Conservation (phyloP, 192 early-diverging fungal species). For the Coemansia sp. region DNA sequence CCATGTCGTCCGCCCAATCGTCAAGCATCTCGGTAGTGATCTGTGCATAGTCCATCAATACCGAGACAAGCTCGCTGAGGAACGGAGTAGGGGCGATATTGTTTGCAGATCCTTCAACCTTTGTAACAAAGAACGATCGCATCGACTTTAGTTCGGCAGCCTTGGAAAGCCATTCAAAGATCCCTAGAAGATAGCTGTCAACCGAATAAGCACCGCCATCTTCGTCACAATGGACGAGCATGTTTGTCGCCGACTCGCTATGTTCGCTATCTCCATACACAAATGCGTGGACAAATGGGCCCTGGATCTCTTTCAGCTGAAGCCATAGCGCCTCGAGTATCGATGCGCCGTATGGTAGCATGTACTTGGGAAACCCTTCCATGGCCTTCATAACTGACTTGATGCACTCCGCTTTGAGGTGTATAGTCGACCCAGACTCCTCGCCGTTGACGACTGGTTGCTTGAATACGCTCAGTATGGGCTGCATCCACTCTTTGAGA, state of each 20-base stretch:
- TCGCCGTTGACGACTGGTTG: slow-evolving; percentile 38
- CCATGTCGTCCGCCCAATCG: slow-evolving; percentile 81
- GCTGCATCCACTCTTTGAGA: slow-evolving; percentile 75
- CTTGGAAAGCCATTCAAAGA: slow-evolving; percentile 50
- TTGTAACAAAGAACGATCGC: slow-evolving; percentile 41
- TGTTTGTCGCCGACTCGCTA: slow-evolving; percentile 32
- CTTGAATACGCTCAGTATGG: slow-evolving; percentile 66
- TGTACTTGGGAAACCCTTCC: slow-evolving; percentile 32
- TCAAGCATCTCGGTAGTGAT: slow-evolving; percentile 78
- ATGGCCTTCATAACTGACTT: slow-evolving; percentile 35
- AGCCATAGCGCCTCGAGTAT: slow-evolving; percentile 41
- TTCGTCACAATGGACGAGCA: slow-evolving; percentile 38
- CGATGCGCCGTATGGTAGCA: slow-evolving; percentile 20
- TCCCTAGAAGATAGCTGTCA: slow-evolving; percentile 36
- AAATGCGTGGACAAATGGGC: slow-evolving; percentile 45
- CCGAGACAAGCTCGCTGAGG: slow-evolving; percentile 59
- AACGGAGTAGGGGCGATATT: slow-evolving; percentile 41
- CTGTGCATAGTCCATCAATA: slow-evolving; percentile 70
- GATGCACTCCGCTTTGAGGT: slow-evolving; percentile 46
- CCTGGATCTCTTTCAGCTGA: slow-evolving; percentile 37
- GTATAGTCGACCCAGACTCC: slow-evolving; percentile 30
- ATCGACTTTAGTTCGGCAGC: slow-evolving; percentile 27
- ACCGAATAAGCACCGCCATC: slow-evolving; percentile 31
- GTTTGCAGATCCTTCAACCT: background rate
- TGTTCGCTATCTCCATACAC: slow-evolving; percentile 45